phyloP scores from a whole-genome alignment of 106 monocot genomes.

The Dendrobium huoshanense region DNA sequence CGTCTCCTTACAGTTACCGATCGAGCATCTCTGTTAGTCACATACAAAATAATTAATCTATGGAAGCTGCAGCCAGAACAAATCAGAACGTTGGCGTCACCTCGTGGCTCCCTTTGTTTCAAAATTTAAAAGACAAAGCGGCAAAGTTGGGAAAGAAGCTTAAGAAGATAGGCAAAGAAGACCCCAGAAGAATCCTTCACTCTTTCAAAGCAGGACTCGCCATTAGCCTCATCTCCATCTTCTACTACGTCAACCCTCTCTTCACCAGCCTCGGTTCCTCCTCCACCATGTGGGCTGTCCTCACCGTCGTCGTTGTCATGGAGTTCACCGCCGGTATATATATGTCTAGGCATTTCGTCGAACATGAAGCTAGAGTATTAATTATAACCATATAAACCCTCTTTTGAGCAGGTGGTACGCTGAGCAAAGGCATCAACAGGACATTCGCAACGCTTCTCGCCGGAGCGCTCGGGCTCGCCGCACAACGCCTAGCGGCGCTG shows the following conservation, averaged over 20 bases:
- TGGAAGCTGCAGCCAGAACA: not conserved
- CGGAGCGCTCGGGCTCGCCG: constrained; percentile 36
- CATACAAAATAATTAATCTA: not conserved
- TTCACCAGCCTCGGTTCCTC: constrained; percentile 37
- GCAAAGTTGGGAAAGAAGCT: constrained; percentile 7
- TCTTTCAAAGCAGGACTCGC: constrained; percentile 50
- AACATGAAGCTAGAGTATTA: not conserved
- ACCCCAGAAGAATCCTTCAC: constrained; percentile 43
- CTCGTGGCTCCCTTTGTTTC: not conserved
- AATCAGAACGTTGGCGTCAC: not conserved
- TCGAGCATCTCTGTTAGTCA: not conserved
- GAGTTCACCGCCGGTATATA: constrained; percentile 49
- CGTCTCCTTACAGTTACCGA: not conserved
- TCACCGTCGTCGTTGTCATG: constrained; percentile 74
- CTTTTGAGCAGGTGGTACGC: constrained; percentile 34
- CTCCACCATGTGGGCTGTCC: constrained; percentile 57
- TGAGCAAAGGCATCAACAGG: constrained; percentile 47
- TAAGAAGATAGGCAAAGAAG: constrained; percentile 33
- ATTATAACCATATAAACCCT: no score
- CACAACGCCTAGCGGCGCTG: constrained; percentile 32
- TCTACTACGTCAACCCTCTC: constrained; percentile 56
- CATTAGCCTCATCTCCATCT: constrained; percentile 49
- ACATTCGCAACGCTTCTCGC: constrained; percentile 42
- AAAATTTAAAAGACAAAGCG: not conserved
- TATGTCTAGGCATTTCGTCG: not conserved